These are phyloP conservation scores for Oryza coarctata DNA, from an alignment of 176 grass and related monocot species.

Conservation along the genomic window DNA sequence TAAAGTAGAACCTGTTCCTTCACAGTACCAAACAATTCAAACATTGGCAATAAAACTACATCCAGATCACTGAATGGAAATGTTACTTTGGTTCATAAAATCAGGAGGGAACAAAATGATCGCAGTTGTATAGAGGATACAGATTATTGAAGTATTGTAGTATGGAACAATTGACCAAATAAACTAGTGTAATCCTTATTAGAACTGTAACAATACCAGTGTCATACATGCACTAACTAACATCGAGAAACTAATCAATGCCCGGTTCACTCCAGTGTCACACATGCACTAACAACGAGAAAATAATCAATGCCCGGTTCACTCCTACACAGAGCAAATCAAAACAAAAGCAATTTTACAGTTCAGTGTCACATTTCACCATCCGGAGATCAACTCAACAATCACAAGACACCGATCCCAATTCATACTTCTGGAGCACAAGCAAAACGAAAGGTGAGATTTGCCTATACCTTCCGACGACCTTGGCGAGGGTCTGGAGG, in stretches of 20 bases:
- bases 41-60: not conserved
- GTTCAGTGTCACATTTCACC: not conserved
- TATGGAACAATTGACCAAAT: not conserved
- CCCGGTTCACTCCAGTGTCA: not conserved
- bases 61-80: not conserved
- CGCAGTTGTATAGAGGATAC: not conserved
- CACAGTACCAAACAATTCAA: not conserved
- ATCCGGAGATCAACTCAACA: not conserved
- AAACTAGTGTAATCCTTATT: not conserved
- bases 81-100: no score
- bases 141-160: not conserved
- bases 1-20: slow-evolving; percentile 1
- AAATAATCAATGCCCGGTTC: not conserved
- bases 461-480: slow-evolving; percentile 67
- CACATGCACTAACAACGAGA: not conserved
- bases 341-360: not conserved
- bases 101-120: not conserved
- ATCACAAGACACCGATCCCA: not conserved
- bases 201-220: not conserved
- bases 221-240: not conserved
- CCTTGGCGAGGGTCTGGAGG: slow-evolving; percentile 86
- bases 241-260: not conserved
- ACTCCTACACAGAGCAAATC: not conserved
- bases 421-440: slow-evolving; percentile 3
- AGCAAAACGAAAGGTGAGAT: not conserved